These are phyloP conservation scores for Aurifilum marmelostoma DNA, from an alignment of 2,329 filamentous ascomycete genomes.

Conservation along the genomic window DNA sequence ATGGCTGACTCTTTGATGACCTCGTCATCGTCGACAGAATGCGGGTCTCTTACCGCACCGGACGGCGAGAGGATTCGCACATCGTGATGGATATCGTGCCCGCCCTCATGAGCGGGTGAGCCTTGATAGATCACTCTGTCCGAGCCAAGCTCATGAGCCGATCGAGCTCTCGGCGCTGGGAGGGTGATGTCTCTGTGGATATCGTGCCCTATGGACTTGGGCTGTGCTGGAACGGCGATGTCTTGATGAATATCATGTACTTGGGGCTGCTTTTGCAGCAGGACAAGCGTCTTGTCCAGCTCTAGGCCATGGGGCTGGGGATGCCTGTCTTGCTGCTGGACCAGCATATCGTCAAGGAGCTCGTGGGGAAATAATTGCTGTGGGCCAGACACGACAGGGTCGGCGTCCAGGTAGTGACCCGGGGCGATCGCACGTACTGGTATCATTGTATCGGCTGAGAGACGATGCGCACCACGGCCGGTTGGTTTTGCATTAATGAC, in stretches of 20 bases:
- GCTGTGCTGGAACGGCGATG: background rate
- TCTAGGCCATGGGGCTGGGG: slow-evolving; percentile 22
- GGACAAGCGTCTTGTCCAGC: slow-evolving; percentile 18
- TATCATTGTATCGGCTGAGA: slow-evolving; percentile 24
- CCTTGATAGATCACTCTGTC: slow-evolving; percentile 1
- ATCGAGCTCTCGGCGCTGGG: slow-evolving; percentile 5
- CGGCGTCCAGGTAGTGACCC: slow-evolving; percentile 21
- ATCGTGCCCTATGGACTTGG: background rate
- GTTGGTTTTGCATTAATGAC: slow-evolving; percentile 10
- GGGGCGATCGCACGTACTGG: slow-evolving; percentile 13
- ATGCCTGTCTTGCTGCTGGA: slow-evolving; percentile 7
- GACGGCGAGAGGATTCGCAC: slow-evolving; percentile 28
- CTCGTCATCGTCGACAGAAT: slow-evolving; percentile 20
- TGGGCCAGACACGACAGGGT: slow-evolving; percentile 19
- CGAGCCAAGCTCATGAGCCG: slow-evolving; percentile 15
- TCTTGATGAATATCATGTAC: slow-evolving; percentile 18
- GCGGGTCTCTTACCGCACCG: slow-evolving; percentile 20
- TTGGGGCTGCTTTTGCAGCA: background rate
- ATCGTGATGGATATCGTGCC: slow-evolving; percentile 24
- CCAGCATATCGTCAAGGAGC: slow-evolving; percentile 21
- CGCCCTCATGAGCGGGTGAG: background rate
- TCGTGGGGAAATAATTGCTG: slow-evolving; percentile 24
- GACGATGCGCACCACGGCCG: slow-evolving; percentile 13
- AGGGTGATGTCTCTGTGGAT: slow-evolving; percentile 17
- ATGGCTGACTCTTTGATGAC: slow-evolving; percentile 17